These are phyloP conservation scores for Protomyces lactucae-debilis DNA, from an alignment of 1,139 yeast species.

Conservation along the genomic window DNA sequence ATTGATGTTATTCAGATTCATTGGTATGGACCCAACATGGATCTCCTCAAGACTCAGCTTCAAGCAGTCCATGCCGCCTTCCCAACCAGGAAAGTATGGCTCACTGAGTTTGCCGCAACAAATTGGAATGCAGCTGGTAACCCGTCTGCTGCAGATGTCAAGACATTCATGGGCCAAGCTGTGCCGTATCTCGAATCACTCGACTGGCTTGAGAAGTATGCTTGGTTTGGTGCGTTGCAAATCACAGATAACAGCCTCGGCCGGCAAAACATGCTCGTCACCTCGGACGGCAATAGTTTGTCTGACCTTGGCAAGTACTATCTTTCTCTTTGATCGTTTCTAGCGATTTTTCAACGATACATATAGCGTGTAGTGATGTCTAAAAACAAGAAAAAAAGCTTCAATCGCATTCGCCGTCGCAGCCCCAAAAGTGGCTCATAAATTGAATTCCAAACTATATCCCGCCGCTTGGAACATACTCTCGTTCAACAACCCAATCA, in stretches of 20 bases:
- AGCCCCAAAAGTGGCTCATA: not conserved
- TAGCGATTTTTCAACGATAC: not conserved
- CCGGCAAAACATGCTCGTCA: constrained; percentile 14
- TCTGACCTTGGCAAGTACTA: constrained; percentile 22
- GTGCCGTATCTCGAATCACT: constrained; percentile 18
- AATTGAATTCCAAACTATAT: not conserved
- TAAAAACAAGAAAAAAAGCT: not conserved
- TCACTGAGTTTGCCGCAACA: constrained; percentile 28
- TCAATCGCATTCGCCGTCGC: not conserved
- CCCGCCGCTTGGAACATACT: not conserved
- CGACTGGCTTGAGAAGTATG: constrained; percentile 23
- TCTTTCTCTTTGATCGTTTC: constrained; percentile 2
- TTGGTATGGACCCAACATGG: constrained; percentile 25
- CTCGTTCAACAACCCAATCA: not conserved
- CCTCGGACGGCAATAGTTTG: constrained; percentile 14
- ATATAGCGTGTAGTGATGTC: too few relatives aligned
- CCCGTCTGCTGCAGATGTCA: constrained; percentile 14
- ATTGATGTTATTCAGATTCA: constrained; percentile 26
- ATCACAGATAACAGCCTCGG: constrained; percentile 10
- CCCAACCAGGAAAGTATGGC: constrained; percentile 20
- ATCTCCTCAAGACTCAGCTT: constrained; percentile 19
- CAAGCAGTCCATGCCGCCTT: constrained; percentile 21
- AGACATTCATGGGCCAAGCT: constrained; percentile 11
- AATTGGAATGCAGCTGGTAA: constrained; percentile 21
- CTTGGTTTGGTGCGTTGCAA: constrained; percentile 27